Conservation (phyloP, 2,329 filamentous ascomycete species). For the Zasmidium cellare region DNA sequence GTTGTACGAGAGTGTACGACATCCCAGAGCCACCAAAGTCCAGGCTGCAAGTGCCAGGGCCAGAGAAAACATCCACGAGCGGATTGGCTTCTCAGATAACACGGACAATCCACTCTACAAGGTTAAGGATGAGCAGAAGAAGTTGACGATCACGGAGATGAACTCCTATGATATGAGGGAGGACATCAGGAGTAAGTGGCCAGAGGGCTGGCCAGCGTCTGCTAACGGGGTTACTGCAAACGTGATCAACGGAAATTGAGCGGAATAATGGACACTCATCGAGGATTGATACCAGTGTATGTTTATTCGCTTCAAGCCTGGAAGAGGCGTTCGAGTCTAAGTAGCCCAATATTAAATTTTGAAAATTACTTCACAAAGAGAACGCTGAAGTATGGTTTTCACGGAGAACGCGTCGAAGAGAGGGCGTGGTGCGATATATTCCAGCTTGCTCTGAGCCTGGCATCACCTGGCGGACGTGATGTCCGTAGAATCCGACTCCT, state of each 20-base stretch:
- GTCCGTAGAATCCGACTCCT: too few relatives aligned
- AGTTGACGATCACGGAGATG: conserved; percentile 70
- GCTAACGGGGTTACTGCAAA: conserved; percentile 5
- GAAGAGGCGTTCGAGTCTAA: too few relatives aligned
- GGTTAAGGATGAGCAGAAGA: conserved; percentile 61
- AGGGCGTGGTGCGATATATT: too few relatives aligned
- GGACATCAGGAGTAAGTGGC: conserved; percentile 25
- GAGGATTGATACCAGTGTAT: background rate
- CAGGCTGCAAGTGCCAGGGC: conserved; percentile 38
- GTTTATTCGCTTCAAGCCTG: background rate
- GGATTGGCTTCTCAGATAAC: conserved; percentile 61
- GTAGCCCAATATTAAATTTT: too few relatives aligned
- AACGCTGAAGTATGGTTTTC: too few relatives aligned
- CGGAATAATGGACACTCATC: background rate
- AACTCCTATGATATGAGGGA: conserved; percentile 52
- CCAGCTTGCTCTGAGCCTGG: too few relatives aligned
- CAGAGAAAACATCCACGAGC: conserved; percentile 41
- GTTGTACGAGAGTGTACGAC: conserved; percentile 38
- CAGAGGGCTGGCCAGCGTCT: conserved; percentile 13
- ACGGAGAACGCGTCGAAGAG: too few relatives aligned
- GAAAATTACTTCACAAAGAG: too few relatives aligned
- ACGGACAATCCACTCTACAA: conserved; percentile 58
- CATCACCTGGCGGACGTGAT: too few relatives aligned
- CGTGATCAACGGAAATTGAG: conserved; percentile 3
- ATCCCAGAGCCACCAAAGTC: conserved; percentile 40